Conservation (phyloP, 305 asterid genomes). For the Solanum hybrid region DNA sequence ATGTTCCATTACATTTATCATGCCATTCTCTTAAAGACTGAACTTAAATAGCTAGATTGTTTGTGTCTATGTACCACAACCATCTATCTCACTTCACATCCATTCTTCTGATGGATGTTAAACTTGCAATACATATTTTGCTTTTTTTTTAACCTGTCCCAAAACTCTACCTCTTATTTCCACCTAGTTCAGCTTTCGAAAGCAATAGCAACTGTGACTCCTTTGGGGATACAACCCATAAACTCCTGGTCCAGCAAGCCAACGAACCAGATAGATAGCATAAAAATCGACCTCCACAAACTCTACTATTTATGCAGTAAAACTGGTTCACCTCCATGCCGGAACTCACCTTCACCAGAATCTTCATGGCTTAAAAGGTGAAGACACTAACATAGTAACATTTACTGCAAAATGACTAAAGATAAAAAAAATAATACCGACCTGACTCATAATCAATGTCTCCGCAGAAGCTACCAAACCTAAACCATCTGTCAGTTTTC, state of each 20-base stretch:
- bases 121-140: not conserved
- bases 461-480: not conserved
- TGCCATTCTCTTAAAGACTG: not conserved
- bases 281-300: not conserved
- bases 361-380: not conserved
- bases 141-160: not conserved
- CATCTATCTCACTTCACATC: not conserved
- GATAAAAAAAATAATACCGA: not conserved
- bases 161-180: not conserved
- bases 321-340: not conserved
- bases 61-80: not conserved
- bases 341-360: not conserved
- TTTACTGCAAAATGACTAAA: not conserved
- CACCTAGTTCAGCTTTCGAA: not conserved
- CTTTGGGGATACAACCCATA: not conserved
- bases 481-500: not conserved
- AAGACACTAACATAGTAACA: not conserved
- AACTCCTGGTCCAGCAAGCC: not conserved
- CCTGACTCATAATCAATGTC: not conserved
- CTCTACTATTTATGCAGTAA: not conserved
- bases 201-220: not conserved
- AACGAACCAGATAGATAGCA: not conserved
- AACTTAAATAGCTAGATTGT: not conserved
- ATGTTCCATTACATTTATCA: not conserved
- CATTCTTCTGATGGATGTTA: not conserved